Percentiles rank a stretch among this genome's conserved stretches.
Evolutionary conservation across 2,329 filamentous ascomycete genomes (phyloP).

Genomic region (Aureobasidium sp.): DNA sequence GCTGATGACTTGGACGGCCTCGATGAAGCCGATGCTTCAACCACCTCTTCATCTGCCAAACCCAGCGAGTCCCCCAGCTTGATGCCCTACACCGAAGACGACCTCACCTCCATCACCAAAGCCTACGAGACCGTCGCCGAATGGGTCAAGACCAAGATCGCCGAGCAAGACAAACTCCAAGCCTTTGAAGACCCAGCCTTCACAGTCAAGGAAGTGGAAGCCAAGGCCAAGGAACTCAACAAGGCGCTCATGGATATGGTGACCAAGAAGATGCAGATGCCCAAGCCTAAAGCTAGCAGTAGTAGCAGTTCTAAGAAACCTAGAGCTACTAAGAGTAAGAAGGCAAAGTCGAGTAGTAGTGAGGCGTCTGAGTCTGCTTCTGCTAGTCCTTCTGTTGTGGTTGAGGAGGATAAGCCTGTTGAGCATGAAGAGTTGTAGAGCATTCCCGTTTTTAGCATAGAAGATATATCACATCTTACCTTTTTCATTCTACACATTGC

Average conservation of each 20-base stretch:
- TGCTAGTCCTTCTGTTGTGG: not conserved
- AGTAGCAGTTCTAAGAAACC: slow-evolving; percentile 22
- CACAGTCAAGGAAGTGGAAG: slow-evolving; percentile 60
- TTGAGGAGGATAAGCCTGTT: slow-evolving; percentile 6
- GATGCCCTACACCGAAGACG: slow-evolving; percentile 62
- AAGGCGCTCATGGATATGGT: slow-evolving; percentile 62
- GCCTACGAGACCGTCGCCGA: slow-evolving; percentile 53
- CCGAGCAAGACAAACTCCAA: slow-evolving; percentile 61
- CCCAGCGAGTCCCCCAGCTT: slow-evolving; percentile 42
- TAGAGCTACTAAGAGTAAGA: slow-evolving; percentile 26
- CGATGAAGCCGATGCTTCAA: slow-evolving; percentile 58
- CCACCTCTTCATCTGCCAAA: slow-evolving; percentile 30
- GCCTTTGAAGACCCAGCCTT: slow-evolving; percentile 67
- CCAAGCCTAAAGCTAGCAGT: slow-evolving; percentile 25
- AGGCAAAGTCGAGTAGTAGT: slow-evolving; percentile 13
- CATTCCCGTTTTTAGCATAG: not conserved
- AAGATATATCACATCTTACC: not conserved
- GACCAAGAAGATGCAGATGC: slow-evolving; percentile 53
- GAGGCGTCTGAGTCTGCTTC: not conserved
- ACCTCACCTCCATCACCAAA: slow-evolving; percentile 58
- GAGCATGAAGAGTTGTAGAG: slow-evolving; percentile 15
- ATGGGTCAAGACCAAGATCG: slow-evolving; percentile 69
- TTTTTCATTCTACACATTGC: not conserved
- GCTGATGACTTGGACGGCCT: slow-evolving; percentile 56
- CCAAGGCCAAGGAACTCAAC: slow-evolving; percentile 62